These are phyloP conservation scores for Urochloa ruziziensis DNA, from an alignment of 176 grass and related monocot genomes.

Conservation along the genomic window DNA sequence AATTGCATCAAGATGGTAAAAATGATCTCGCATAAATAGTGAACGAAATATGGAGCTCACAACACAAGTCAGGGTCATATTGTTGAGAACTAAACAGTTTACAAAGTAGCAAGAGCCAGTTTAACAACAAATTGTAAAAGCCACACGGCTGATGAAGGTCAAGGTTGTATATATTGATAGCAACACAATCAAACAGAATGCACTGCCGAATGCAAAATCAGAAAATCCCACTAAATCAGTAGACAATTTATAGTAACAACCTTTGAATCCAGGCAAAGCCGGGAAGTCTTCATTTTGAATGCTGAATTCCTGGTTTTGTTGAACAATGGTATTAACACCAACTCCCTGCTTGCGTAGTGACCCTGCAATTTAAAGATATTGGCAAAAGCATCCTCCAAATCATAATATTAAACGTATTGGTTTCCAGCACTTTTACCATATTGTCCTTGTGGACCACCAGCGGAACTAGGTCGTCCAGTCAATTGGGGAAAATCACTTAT, in stretches of 20 bases:
- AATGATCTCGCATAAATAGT: neutral
- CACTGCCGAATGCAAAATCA: slow-evolving; percentile 15
- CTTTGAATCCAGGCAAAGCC: slow-evolving; percentile 95
- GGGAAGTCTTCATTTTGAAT: slow-evolving; percentile 98
- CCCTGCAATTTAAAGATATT: slow-evolving; percentile 59
- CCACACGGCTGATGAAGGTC: slow-evolving; percentile 8
- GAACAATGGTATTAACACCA: slow-evolving; percentile 77
- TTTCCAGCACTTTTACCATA: slow-evolving; percentile 68
- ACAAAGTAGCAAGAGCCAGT: neutral
- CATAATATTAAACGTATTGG: neutral
- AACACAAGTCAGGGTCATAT: neutral
- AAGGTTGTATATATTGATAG: too few relatives aligned
- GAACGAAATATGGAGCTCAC: neutral
- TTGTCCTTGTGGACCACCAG: slow-evolving; percentile 89
- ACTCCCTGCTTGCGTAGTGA: slow-evolving; percentile 87
- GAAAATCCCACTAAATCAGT: slow-evolving; percentile 30
- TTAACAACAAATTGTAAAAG: slow-evolving; percentile 3
- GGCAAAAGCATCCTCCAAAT: neutral
- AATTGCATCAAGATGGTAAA: too few relatives aligned
- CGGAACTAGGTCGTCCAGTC: slow-evolving; percentile 86
- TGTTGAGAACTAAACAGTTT: slow-evolving; percentile 9
- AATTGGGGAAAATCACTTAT: slow-evolving; percentile 99
- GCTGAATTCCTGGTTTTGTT: slow-evolving; percentile 94
- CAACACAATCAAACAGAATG: slow-evolving; percentile 32
- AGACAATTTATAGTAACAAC: slow-evolving; percentile 47